Conservation (phyloP, 305 asterid genomes). For the Solanum chacoense region DNA sequence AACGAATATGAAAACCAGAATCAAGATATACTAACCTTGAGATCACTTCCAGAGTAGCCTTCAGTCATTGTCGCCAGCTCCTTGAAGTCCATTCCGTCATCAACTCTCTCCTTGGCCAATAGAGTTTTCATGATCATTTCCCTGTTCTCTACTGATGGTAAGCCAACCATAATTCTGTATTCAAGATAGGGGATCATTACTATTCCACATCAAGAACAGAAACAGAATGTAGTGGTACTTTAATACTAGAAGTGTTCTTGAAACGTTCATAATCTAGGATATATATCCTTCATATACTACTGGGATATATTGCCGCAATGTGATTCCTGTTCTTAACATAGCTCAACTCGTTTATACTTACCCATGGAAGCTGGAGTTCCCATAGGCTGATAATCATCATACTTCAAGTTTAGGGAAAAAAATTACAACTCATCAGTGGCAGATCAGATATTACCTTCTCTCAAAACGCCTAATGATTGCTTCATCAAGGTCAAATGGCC, state of each 20-base stretch:
- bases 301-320: background rate
- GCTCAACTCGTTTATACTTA: background rate
- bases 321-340: background rate
- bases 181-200: background rate
- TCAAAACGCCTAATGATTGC: conserved; percentile 89
- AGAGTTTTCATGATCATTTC: conserved; percentile 65
- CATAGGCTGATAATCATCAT: background rate
- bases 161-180: conserved; percentile 77
- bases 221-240: background rate
- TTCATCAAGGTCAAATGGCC: conserved; percentile 95
- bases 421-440: background rate
- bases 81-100: conserved; percentile 39
- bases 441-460: conserved; percentile 46
- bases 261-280: background rate
- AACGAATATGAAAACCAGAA: background rate
- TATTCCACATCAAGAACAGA: background rate
- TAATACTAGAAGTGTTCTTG: background rate
- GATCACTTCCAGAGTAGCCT: conserved; percentile 87
- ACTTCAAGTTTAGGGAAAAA: background rate
- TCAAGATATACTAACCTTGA: conserved; percentile 41
- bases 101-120: conserved; percentile 62
- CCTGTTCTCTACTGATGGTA: conserved; percentile 66
- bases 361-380: background rate
- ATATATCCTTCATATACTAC: background rate
- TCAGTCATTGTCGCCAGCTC: conserved; percentile 73